A percentile compares a stretch with the other conserved stretches of the same genome.
Evolutionary conservation across 768 basidiomycete genomes (phyloP).

Genomic region (Phanerochaete sordida): DNA sequence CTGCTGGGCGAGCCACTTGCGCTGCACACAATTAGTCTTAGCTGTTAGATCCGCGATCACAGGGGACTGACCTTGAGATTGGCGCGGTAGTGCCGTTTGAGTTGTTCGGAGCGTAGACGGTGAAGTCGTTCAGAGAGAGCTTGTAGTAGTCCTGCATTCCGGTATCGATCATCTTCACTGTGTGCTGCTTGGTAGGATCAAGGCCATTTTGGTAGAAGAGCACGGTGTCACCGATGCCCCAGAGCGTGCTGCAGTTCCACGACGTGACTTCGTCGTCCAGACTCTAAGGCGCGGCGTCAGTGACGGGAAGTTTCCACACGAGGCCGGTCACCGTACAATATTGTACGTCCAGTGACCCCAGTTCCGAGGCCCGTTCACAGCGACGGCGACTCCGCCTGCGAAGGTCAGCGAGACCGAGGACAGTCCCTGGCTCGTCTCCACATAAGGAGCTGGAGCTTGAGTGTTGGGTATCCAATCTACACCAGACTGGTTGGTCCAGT

Average conservation of each 20-base stretch:
- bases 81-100: background rate
- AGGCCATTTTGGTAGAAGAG: constrained; percentile 64
- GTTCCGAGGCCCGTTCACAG: constrained; percentile 15
- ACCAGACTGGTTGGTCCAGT: constrained; percentile 38
- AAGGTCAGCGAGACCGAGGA: constrained; percentile 42
- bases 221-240: constrained; percentile 37
- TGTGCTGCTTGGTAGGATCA: constrained; percentile 43
- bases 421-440: constrained; percentile 32
- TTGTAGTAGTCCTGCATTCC: constrained; percentile 33
- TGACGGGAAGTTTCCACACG: constrained; percentile 40
- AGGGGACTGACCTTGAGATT: background rate
- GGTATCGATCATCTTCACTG: constrained; percentile 49
- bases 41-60: background rate
- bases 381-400: constrained; percentile 31
- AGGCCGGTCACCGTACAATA: constrained; percentile 17
- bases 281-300: constrained; percentile 29
- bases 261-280: background rate
- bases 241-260: constrained; percentile 45
- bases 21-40: background rate
- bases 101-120: background rate
- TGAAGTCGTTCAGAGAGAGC: constrained; percentile 14
- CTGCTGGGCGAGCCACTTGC: too few relatives aligned
- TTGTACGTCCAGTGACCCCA: constrained; percentile 24
- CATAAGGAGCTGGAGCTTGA: constrained; percentile 18
- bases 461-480: constrained; percentile 17